Evolutionary conservation across 2,329 filamentous ascomycete genomes (phyloP).

Genomic region (Penicillium sp.): DNA sequence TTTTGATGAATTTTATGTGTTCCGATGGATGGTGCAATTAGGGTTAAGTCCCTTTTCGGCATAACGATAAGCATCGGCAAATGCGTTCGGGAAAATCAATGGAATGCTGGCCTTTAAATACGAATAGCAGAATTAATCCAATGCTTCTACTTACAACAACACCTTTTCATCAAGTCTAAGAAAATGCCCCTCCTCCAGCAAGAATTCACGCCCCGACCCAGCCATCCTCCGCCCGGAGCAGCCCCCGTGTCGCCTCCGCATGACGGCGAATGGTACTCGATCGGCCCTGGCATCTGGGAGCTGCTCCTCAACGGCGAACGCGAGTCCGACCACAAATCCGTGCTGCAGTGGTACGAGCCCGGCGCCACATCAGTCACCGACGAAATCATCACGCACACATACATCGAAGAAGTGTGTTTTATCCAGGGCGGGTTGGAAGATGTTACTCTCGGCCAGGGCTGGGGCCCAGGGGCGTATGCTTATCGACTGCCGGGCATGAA

Average conservation of each 20-base stretch:
- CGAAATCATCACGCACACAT: constrained; percentile 32
- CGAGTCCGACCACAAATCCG: constrained; percentile 24
- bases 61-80: no score
- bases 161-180: neutral
- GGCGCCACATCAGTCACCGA: constrained; percentile 23
- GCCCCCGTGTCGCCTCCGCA: constrained; percentile 9
- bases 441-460: constrained; percentile 26
- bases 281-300: constrained; percentile 34
- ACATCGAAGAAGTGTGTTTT: constrained; percentile 38
- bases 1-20: no score
- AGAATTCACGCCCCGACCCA: constrained; percentile 22
- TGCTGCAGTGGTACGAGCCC: constrained; percentile 37
- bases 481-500: constrained; percentile 40
- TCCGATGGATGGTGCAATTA: no score
- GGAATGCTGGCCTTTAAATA: no score
- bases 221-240: constrained; percentile 17
- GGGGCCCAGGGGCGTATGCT: constrained; percentile 36
- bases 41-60: no score
- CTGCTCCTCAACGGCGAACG: constrained; percentile 33
- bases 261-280: constrained; percentile 9
- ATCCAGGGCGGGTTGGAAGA: constrained; percentile 35
- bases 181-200: constrained; percentile 21
- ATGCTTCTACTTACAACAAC: neutral
- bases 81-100: no score
- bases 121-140: neutral